Evolutionary conservation across 129 eudicot species (phyloP), one percentile per base, ranked within the genome.

Genomic region (Erigeron canadensis): DNA sequence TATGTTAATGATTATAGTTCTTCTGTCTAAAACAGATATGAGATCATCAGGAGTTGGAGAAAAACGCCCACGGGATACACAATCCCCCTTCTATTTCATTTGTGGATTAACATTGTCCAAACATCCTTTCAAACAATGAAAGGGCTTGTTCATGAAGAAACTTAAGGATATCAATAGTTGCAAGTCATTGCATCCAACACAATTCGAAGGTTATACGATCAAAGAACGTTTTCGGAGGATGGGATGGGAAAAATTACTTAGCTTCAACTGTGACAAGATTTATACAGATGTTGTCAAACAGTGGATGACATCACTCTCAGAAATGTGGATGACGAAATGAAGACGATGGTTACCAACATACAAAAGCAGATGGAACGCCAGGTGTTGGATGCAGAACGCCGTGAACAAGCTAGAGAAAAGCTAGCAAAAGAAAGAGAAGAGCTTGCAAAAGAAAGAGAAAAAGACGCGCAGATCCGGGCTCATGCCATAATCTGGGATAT

Each of bases 221-320:
- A 65, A 53, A 42, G 70, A 65, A 65, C 54, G 70, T 18, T 65
- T 65, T 60, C 1, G 10, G 43, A 34, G 12, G 38, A 60, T 60
- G 65, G 65, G 65, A 1, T 60, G 65, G 65, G 43, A 60, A 34
- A n/a, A 34, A 13, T 60, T 60, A 44, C 65, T 60, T 60, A 60
- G 28, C 12, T 7, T 60, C 16, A 23, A 15, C 6, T 60, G 65
- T 22, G 65, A 60, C 17, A 60, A 34, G 65, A 60, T 60, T 16
- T 60, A 60, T 34, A 34, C 6, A 15, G 19, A 44, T 22, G 19
- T 60, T 34, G 65, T 60, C 15, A 22, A 22, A 22, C 42, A 60
- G 65, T 60, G 65, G 65, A 40, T 60, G 44, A 5, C 65, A 60
- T 34, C 65, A 34, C 44, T 60, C 3, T 23, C 65, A 34, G 65